These are phyloP conservation scores for Arthrobotrys sphaeroides DNA, from an alignment of 2,329 filamentous ascomycete genomes.

Conservation along the genomic window DNA sequence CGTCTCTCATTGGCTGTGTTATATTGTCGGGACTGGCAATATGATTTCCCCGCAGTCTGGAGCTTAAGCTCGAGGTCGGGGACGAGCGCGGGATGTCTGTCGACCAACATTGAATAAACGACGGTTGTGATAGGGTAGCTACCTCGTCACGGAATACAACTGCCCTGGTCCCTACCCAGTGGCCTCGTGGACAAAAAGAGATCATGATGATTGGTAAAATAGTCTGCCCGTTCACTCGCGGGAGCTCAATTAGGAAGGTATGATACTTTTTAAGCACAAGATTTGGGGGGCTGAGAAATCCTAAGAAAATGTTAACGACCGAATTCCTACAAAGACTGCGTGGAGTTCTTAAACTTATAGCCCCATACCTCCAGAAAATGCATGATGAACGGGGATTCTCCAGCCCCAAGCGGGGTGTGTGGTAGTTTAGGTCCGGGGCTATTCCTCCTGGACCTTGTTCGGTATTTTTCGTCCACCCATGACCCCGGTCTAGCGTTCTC, in stretches of 20 bases:
- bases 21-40: not conserved
- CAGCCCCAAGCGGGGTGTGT: slow-evolving; percentile 29
- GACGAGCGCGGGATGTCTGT: slow-evolving; percentile 14
- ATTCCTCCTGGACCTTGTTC: slow-evolving; percentile 20
- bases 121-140: not conserved
- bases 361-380: slow-evolving; percentile 1
- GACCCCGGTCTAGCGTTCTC: slow-evolving; percentile 8
- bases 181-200: slow-evolving; percentile 45
- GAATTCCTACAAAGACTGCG: slow-evolving; percentile 7
- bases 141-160: slow-evolving; percentile 22
- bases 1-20: slow-evolving; percentile 13
- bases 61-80: slow-evolving; percentile 8
- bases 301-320: slow-evolving; percentile 1
- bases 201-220: slow-evolving; percentile 11
- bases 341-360: slow-evolving; percentile 1
- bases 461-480: slow-evolving; percentile 11
- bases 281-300: slow-evolving; percentile 28
- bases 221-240: slow-evolving; percentile 11
- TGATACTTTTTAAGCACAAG: not conserved
- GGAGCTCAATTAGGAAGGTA: slow-evolving; percentile 43
- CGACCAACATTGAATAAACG: not conserved
- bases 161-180: slow-evolving; percentile 34
- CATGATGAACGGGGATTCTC: slow-evolving; percentile 11
- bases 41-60: slow-evolving; percentile 29
- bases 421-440: slow-evolving; percentile 38